Evolutionary conservation across 805 yeast species (phyloP), one percentile per base, ranked within the genome.

Genomic region (Sugiyamaella boreocaroliniensis): DNA sequence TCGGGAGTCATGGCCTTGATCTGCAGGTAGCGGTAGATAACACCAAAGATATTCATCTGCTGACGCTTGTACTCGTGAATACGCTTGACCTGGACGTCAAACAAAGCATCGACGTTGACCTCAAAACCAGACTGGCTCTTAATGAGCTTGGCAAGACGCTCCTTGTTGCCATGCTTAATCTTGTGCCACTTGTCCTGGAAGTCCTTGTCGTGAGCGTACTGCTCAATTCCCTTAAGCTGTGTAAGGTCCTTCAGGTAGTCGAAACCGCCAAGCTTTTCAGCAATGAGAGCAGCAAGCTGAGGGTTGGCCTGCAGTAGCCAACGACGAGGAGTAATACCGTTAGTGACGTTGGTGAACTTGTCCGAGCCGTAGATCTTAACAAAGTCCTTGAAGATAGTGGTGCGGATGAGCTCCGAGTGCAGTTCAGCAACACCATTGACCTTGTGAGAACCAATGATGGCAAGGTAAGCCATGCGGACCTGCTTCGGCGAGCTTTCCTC

Each of bases 271-370:
- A 89, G 75, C 61, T 81, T 82, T 49, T 81, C 76, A 43, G 86
- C 77, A 65, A 90, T 90, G 60, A 89, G 76, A n/a, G 71, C 73
- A 15, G 93, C 78, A 61, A 89, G 75, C 59, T 75, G 76, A 10
- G 97, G 97, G 69, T 89, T 90, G 48, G 97, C 96, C 72, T 89
- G 96, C 67, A 82, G 83, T 66, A 89, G 78, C 97, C 97, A 89
- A 72, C 97, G 83, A 77, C 97, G 82, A 61, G 97, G 97, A 2
- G 97, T 89, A 65, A 89, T 82, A 72, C 97, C 97, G 69, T 89
- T 89, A 48, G 97, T 89, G 56, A 89, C 96, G 64, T 89, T 89
- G 49, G 87, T 86, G 71, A 89, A 89, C 71, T 86, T 87, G 57
- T 86, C 87, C 19, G 76, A 64, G 48, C 97, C 97, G 62, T 80